phyloP scores from a whole-genome alignment of 305 asterid species.

The Fraxinus greggii region DNA sequence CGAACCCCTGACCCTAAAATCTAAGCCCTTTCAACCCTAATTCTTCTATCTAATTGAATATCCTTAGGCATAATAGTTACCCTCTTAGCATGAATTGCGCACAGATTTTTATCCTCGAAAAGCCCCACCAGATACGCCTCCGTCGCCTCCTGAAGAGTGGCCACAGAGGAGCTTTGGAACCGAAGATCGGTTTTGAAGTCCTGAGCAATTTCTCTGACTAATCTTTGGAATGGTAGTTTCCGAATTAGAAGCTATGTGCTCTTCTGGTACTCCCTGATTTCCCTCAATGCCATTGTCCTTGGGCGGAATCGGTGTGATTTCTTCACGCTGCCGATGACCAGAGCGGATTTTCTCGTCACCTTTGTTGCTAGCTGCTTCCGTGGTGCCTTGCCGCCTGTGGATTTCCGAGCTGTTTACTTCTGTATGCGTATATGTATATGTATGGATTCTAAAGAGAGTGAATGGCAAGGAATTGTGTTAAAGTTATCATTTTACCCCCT shows the following conservation, averaged over 20 bases:
- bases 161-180: background rate
- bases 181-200: conserved; percentile 5
- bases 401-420: background rate
- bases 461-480: too few species aligned
- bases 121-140: conserved; percentile 12
- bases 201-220: conserved; percentile 8
- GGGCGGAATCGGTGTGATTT: background rate
- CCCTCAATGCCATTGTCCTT: background rate
- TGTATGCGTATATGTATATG: background rate
- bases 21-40: conserved; percentile 3
- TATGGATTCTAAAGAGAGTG: background rate
- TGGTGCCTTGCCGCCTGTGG: background rate
- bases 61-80: conserved; percentile 17
- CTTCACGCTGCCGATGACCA: background rate
- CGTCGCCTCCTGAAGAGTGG: conserved; percentile 11
- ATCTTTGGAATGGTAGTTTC: background rate
- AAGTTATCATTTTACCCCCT: too few species aligned
- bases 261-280: conserved; percentile 13
- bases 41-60: conserved; percentile 5
- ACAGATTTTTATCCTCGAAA: background rate
- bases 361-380: background rate
- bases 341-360: background rate
- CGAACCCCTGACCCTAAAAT: background rate
- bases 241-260: background rate
- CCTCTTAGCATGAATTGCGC: background rate